Conservation (phyloP, 1,284 basidiomycete genomes). For the Papiliotrema nemorosa region DNA sequence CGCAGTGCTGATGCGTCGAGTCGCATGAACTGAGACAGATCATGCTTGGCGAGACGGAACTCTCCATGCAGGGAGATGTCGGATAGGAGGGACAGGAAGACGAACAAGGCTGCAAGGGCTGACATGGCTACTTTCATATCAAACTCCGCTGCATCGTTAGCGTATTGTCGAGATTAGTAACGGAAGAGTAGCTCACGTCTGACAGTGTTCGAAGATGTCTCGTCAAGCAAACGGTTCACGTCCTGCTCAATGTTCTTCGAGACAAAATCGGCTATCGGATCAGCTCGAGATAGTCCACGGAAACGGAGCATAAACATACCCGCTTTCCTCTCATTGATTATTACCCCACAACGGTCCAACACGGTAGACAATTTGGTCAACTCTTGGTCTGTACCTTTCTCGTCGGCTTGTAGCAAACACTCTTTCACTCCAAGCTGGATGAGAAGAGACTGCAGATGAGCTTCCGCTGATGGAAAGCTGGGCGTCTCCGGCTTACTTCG, state of each 20-base stretch:
- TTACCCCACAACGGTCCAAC: slow-evolving; percentile 84
- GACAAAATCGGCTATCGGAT: slow-evolving; percentile 66
- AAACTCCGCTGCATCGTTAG: slow-evolving; percentile 62
- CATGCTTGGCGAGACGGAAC: slow-evolving; percentile 79
- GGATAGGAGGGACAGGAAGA: slow-evolving; percentile 77
- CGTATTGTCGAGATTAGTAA: slow-evolving; percentile 6
- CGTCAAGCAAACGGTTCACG: slow-evolving; percentile 67
- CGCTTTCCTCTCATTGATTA: slow-evolving; percentile 81
- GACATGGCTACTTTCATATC: slow-evolving; percentile 73
- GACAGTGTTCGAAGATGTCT: slow-evolving; percentile 52
- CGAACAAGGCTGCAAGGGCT: slow-evolving; percentile 74
- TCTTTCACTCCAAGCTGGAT: slow-evolving; percentile 98
- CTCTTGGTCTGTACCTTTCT: slow-evolving; percentile 67
- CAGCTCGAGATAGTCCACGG: too few relatives aligned
- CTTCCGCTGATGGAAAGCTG: not conserved
- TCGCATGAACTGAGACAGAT: slow-evolving; percentile 91
- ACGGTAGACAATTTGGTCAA: slow-evolving; percentile 76
- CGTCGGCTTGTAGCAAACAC: slow-evolving; percentile 60
- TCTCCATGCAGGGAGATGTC: slow-evolving; percentile 78
- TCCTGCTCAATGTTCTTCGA: slow-evolving; percentile 80
- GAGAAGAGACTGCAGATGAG: slow-evolving; percentile 66
- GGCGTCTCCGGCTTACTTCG: slow-evolving; percentile 59
- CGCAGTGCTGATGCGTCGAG: slow-evolving; percentile 91
- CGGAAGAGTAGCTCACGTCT: slow-evolving; percentile 53
- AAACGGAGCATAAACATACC: slow-evolving; percentile 54